A percentile compares a stretch with the other conserved stretches of the same genome.
These are phyloP conservation scores for Ensete glaucum DNA, from an alignment of 176 grass and related monocot genomes.

Conservation along the genomic window DNA sequence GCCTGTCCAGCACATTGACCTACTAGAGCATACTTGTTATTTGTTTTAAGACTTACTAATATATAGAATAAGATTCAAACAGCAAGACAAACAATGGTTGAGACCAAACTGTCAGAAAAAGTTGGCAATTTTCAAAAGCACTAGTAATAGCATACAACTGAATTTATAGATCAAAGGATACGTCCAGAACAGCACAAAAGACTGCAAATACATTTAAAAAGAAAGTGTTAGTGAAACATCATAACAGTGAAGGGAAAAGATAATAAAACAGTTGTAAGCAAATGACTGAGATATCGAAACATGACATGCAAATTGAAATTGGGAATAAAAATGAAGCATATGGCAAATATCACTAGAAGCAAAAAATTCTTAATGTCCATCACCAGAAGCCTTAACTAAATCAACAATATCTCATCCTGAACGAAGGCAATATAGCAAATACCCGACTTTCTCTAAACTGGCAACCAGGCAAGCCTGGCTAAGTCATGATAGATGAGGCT, in stretches of 20 bases:
- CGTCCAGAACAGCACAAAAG: slow-evolving; percentile 93
- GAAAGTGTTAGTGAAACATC: slow-evolving; percentile 19
- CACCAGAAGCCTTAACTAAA: no score
- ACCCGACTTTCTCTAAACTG: no score
- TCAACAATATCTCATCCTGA: neutral
- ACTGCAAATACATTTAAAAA: slow-evolving; percentile 40
- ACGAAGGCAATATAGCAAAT: neutral
- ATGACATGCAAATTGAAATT: neutral
- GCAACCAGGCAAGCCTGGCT: no score
- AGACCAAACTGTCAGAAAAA: neutral
- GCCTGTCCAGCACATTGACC: no score
- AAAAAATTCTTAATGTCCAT: no score
- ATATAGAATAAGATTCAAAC: no score
- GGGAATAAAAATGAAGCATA: neutral
- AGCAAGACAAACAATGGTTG: no score
- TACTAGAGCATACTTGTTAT: no score
- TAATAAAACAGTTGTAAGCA: neutral
- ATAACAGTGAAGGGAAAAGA: neutral
- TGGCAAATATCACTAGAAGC: neutral
- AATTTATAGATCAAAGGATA: slow-evolving; percentile 55
- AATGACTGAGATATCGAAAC: neutral
- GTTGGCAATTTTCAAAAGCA: neutral
- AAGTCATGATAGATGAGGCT: no score
- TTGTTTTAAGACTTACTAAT: no score
- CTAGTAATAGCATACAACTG: neutral